A percentile compares a stretch with the other conserved stretches of the same genome.
Evolutionary conservation across 257 asterid genomes (phyloP).

Genomic region (Nicotiana benthamiana): DNA sequence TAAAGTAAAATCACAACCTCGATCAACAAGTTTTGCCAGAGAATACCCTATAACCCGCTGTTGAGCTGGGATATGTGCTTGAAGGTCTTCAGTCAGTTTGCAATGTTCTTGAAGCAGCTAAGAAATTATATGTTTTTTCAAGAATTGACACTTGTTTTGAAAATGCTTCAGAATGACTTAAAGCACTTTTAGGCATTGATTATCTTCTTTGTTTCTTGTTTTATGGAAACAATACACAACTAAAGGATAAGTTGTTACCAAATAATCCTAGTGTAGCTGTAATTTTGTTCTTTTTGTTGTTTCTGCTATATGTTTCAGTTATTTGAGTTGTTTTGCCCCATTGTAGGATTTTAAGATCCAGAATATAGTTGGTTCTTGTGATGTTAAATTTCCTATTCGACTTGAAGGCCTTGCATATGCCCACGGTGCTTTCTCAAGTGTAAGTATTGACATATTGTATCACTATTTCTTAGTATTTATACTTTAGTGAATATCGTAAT

Average conservation of each 20-base stretch:
- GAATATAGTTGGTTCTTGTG: constrained; percentile 74
- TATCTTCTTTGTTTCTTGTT: too few relatives aligned
- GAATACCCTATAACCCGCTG: background rate
- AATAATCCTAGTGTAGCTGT: background rate
- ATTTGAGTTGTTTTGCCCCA: background rate
- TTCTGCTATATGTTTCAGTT: background rate
- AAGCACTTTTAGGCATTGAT: background rate
- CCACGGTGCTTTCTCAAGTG: constrained; percentile 77
- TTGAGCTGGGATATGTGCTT: background rate
- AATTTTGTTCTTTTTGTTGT: background rate
- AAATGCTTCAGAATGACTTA: background rate
- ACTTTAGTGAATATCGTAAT: background rate
- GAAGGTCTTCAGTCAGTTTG: background rate
- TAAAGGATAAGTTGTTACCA: background rate
- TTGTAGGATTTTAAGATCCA: constrained; percentile 72
- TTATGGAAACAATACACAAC: background rate
- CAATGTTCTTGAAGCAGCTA: background rate
- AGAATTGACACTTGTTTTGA: background rate
- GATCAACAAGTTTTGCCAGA: background rate
- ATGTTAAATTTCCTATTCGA: constrained; percentile 65
- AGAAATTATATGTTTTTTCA: background rate
- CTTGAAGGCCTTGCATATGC: constrained; percentile 77
- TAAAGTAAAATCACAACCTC: background rate
- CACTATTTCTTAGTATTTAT: background rate
- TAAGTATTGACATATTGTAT: constrained; percentile 17